Percentiles rank a stretch among this genome's conserved stretches.
Conservation (phyloP, 495 filamentous ascomycete species). For the Aspergillus asperescens region DNA sequence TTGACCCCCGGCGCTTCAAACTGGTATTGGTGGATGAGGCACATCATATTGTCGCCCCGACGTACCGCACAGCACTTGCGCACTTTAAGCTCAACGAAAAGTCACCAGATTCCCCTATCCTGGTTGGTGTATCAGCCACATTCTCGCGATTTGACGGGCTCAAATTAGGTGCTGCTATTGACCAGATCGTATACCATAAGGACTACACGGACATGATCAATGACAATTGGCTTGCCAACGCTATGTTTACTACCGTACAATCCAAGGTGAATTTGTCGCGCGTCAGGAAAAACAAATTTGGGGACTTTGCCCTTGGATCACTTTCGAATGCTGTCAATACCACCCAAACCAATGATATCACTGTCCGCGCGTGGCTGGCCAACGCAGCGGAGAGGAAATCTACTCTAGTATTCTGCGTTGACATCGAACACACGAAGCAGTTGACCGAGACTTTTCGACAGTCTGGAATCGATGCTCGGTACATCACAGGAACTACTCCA, state of each 20-base stretch:
- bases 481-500: constrained; percentile 73
- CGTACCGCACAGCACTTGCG: constrained; percentile 64
- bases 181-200: constrained; percentile 95
- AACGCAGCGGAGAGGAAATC: constrained; percentile 70
- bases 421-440: constrained; percentile 69
- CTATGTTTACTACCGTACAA: constrained; percentile 88
- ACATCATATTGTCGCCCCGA: constrained; percentile 88
- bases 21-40: constrained; percentile 93
- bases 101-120: constrained; percentile 51
- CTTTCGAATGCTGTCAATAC: constrained; percentile 82
- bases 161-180: constrained; percentile 79
- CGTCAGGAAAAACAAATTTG: constrained; percentile 58
- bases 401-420: constrained; percentile 89
- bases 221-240: constrained; percentile 77
- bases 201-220: constrained; percentile 96
- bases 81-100: constrained; percentile 67
- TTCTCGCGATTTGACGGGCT: constrained; percentile 86
- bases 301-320: constrained; percentile 71
- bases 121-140: constrained; percentile 92
- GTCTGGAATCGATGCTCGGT: constrained; percentile 75
- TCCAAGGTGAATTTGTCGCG: constrained; percentile 68
- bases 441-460: constrained; percentile 71
- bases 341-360: constrained; percentile 67
- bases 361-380: constrained; percentile 76
- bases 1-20: constrained; percentile 76